Percentiles rank a stretch among this genome's conserved stretches.
These are phyloP conservation scores for Anaeromyces robustus DNA, from an alignment of 192 early-diverging fungal genomes.

Conservation along the genomic window DNA sequence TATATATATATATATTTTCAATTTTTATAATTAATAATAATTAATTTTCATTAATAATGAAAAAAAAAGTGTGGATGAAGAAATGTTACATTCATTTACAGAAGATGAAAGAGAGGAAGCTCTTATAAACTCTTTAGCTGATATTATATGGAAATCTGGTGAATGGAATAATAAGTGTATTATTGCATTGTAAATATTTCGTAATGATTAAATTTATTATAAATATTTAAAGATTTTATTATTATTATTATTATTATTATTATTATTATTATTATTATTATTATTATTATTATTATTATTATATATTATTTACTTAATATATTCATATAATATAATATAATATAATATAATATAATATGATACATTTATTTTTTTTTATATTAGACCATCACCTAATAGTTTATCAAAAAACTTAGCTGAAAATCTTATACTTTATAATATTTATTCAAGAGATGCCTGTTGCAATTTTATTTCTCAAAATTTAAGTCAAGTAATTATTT, in stretches of 20 bases:
- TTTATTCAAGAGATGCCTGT: conserved; percentile 6
- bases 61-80: neutral
- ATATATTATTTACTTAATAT: too few relatives aligned
- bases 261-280: neutral
- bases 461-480: neutral
- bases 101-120: conserved; percentile 6
- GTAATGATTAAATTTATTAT: too few relatives aligned
- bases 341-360: too few relatives aligned
- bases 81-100: conserved; percentile 9
- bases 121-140: conserved; percentile 16
- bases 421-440: conserved; percentile 15
- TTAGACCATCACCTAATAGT: conserved; percentile 3
- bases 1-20: too few relatives aligned
- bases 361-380: conserved; percentile 3
- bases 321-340: too few relatives aligned
- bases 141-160: conserved; percentile 25
- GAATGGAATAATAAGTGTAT: conserved; percentile 7
- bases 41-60: too few relatives aligned
- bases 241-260: neutral
- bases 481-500: neutral
- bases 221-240: too few relatives aligned
- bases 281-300: conserved; percentile 11
- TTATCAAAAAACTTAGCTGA: conserved; percentile 15
- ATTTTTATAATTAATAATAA: too few relatives aligned
- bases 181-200: conserved; percentile 14